Evolutionary conservation across 2,329 filamentous ascomycete species (phyloP), one percentile per base, ranked within the genome.

Genomic region (Claviceps purpurea): DNA sequence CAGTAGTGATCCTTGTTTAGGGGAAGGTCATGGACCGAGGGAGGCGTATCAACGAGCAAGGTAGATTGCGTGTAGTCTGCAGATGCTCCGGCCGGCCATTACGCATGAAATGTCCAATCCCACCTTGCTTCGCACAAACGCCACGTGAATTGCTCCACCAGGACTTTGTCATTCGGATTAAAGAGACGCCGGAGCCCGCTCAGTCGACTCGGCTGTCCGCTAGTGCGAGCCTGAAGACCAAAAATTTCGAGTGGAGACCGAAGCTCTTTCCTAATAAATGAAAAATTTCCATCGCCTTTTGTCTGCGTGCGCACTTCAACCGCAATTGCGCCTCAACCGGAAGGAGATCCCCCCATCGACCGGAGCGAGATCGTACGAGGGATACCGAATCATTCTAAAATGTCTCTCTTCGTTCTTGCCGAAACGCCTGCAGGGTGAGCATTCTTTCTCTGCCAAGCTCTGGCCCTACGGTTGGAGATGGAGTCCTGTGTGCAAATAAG

Each of bases 341-440:
- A 66, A 65, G 57, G 56, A 55, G 60, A 57, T 60, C 61, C 57
- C 30, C 56, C 63, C 62, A 64, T 62, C 59, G 55, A 63, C 49
- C 55, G 57, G 59, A 60, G 61, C 62, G 63, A 62, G 56, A 61
- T 53, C 58, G 58, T 52, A 55, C 58, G 61, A 62, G 61, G 60
- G 62, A 65, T 60, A 54, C 52, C 56, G 50, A 59, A 50, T 52
- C 34, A 61, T 58, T 60, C 62, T 70, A 81, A 60, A 59, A 93
- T 93, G 87, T 85, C 86, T 73, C 82, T 93, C 68, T 94, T 95
- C 73, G 87, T 96, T 73, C 83, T 96, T 63, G 85, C 85, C 65
- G 90, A 96, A 74, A 96, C 90, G 69, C 88, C 87, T 72, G 90
- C 90, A 69, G 79, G 78, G 78, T 82, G 70, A 73, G 77, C 74